Base-by-base conservation (phyloP, 2,329 filamentous ascomycete genomes). In the Aotearoamyces nothofagi region DNA sequence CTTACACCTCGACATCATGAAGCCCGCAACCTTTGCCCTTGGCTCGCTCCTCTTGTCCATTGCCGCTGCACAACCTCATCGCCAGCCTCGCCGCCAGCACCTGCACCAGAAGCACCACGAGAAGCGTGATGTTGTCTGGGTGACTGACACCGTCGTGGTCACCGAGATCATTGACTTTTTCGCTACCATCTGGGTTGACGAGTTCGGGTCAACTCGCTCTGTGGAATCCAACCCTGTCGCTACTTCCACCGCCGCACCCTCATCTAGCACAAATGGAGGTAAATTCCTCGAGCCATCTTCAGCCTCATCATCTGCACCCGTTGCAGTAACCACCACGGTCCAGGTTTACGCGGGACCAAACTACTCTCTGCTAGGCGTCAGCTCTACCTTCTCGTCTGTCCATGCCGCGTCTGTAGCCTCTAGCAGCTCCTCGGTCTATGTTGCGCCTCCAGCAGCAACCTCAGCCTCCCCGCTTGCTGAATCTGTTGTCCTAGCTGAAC, bases 121-220 rank as follows among this genome's bases (percentile, higher is more conserved):
- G 31, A 38, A 41, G 23, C 32, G 23, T 8, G n/a, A n/a, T n/a
- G n/a, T n/a, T n/a, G n/a, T n/a, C n/a, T 23, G 33, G 15, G 26
- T 38, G 9, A 67, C 62, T 15, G 53, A 62, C 26, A 56, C 52
- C 20, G 53, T 58, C 13, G 48, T 57, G 29, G 58, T 57, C 30
- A 55, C 57, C 40, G 57, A 59, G 31, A 68, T 61, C 23, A 47
- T 68, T 27, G 39, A 31, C 20, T 16, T 43, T 17, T 49, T 43
- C 3, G 42, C 37, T 3, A 51, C 47, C 10, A 34, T 69, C 46
- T 63, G 53, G 51, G 51, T 60, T 13, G 43, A 8, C 13, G 27
- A 9, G 29, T 26, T 14, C 32, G 15, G n/a, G n/a, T n/a, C 31
- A 5, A 14, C 36, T 15, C 12, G 33, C 5, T 25, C 23, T 12